Conservation (phyloP, 2,329 filamentous ascomycete genomes). For the Parascedosporium putredinis region DNA sequence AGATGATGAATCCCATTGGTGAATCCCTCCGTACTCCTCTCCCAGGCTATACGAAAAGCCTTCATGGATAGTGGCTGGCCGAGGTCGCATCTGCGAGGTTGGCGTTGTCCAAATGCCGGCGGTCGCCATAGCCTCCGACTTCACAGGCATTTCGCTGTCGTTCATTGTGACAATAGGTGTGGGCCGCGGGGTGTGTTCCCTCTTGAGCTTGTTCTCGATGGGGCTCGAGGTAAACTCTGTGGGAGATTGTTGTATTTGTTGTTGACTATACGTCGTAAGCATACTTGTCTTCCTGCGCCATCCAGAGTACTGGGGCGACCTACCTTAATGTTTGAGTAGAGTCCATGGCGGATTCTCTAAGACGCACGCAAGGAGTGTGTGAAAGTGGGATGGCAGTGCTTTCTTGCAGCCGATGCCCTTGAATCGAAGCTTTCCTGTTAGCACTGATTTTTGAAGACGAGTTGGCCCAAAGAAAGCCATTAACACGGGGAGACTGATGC, state of each 20-base stretch:
- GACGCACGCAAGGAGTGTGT: conserved; percentile 14
- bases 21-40: conserved; percentile 40
- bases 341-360: conserved; percentile 31
- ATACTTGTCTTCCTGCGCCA: conserved; percentile 9
- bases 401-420: neutral
- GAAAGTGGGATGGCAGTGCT: neutral
- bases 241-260: conserved; percentile 22
- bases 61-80: conserved; percentile 51
- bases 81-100: conserved; percentile 38
- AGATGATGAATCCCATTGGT: conserved; percentile 47
- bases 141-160: conserved; percentile 35
- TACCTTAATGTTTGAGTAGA: conserved; percentile 42
- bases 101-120: conserved; percentile 45
- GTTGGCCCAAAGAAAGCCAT: no score
- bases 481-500: no score
- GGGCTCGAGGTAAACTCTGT: conserved; percentile 17
- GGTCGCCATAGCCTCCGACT: conserved; percentile 35
- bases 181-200: conserved; percentile 32
- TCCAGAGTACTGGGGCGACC: conserved; percentile 21
- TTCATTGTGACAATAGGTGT: conserved; percentile 39
- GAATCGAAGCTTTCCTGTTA: conserved; percentile 23
- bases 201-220: conserved; percentile 36
- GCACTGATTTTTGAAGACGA: conserved; percentile 24
- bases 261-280: conserved; percentile 17
- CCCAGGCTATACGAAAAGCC: conserved; percentile 49